Base-by-base conservation (phyloP, 2,329 filamentous ascomycete genomes). In the Neofusicoccum umdonicola region DNA sequence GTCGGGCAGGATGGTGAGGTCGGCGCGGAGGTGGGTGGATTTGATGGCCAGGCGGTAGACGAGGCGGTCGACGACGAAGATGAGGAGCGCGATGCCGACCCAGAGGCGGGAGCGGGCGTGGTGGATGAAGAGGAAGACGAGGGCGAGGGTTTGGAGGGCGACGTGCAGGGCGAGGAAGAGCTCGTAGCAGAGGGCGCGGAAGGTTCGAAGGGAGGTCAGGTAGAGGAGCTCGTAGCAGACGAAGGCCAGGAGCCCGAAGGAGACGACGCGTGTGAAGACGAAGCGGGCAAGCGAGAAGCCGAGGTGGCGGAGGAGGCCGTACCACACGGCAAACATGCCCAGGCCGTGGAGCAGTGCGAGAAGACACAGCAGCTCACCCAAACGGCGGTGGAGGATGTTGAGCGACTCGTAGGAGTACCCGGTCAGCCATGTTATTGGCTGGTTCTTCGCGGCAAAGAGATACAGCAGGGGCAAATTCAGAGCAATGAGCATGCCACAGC, bases 341-440 rank as follows among this genome's bases (percentile, higher is more conserved):
- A 73, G 69, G 39, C 82, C 80, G 68, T 90, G 88, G 0, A 88
- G 66, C 0, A 85, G 68, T 1, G 85, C 86, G 44, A 84, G 78
- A n/a, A 88, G 74, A 71, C 86, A 88, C 74, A 89, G 80, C 34
- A 85, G 72, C 72, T 89, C 87, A 27, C 87, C 87, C 1, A 89
- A 79, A 4, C 87, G 81, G 41, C 87, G 84, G 71, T 90, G 87
- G 63, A 89, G 83, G 51, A 90, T 84, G 71, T 90, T 89, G 47
- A 90, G 78, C 4, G 84, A 82, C 73, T 90, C 87, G 70, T 90
- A 90, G 0, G 87, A 89, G 67, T 84, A 83, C 3, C 87, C 87
- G 0, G 87, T 89, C 17, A 90, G 76, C 1, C 80, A 69, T 65
- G 84, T 84, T 39, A 90, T 71, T 0, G 87, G 88, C 67, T 89